Base-by-base conservation (phyloP, 2,329 filamentous ascomycete genomes). In the Phaeosphaeria sp. region DNA sequence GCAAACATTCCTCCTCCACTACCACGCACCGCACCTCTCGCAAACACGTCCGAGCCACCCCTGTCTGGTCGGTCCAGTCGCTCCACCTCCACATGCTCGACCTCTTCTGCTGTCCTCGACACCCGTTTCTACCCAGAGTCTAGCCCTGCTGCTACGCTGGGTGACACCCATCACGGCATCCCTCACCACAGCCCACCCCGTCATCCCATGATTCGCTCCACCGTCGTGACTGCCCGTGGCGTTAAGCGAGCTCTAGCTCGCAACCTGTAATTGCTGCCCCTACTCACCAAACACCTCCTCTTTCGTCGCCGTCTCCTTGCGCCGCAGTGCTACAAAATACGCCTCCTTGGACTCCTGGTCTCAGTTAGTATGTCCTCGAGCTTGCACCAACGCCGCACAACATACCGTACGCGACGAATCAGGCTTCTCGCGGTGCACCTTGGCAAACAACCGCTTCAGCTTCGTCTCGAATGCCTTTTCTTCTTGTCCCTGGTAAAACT, bases 401-500 rank as follows among this genome's bases (percentile, higher is more conserved):
- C 17, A 27, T 83, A 96, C 95, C 76, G 85, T 90, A 72, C 95
- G 86, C 39, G 94, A 98, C 6, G 93, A 91, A 55, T 96, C 90
- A 0, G 96, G 95, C 77, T 99, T 99, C 76, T 96, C 90, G 58
- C 93, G 85, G 69, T 90, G 83, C 1, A 99, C 95, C 66, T 87
- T 91, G 18, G 82, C 79, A 73, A 99, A 99, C 68, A 97, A 80
- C 49, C 84, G 86, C 74, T 86, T 91, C 42, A 99, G 81, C 66
- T 87, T 86, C 60, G 79, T 82, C 79, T 97, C 92, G 11, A 99
- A 79, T 1, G 81, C 82, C 78, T 91, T 93, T 72, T 98, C 94
- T 76, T 97, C 93, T 5, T 84, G 77, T 3, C 95, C 95, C 76
- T 96, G 92, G 77, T 98, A 99, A 78, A 96, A 99, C 78, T 99